phyloP scores from a whole-genome alignment of 208 protist species.

The Trypanosoma mega region DNA sequence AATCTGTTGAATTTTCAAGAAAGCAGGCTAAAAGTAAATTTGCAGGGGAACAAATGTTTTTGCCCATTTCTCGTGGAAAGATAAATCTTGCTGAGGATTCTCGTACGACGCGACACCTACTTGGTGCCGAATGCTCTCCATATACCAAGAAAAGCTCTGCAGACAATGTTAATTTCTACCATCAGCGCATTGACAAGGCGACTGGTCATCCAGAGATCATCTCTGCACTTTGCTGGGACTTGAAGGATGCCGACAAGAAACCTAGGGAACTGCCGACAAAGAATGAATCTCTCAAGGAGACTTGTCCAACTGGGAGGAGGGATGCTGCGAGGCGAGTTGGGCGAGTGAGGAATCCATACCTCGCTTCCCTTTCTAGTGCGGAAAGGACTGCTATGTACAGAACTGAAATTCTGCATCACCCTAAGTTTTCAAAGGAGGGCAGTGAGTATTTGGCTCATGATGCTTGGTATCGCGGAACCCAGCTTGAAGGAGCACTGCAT shows the following conservation, averaged over 20 bases:
- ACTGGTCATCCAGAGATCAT: constrained; percentile 70
- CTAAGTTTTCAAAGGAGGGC: constrained; percentile 45
- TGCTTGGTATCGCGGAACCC: constrained; percentile 51
- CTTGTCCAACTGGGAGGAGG: background rate
- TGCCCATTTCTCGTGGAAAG: constrained; percentile 58
- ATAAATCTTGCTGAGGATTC: constrained; percentile 52
- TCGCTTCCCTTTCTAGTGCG: constrained; percentile 29
- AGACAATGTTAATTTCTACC: constrained; percentile 16
- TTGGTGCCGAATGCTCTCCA: constrained; percentile 22
- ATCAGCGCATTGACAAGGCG: constrained; percentile 51
- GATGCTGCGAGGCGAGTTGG: background rate
- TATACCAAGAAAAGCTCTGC: constrained; percentile 23
- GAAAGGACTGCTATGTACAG: constrained; percentile 45
- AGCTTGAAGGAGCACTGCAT: constrained; percentile 39
- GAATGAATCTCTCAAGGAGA: background rate
- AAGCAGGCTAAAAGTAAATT: constrained; percentile 24
- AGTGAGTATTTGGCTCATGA: constrained; percentile 30
- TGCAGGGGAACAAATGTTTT: constrained; percentile 56
- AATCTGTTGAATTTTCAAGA: constrained; percentile 48
- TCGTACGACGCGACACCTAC: constrained; percentile 51
- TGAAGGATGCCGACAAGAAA: constrained; percentile 9
- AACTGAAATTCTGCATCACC: constrained; percentile 44
- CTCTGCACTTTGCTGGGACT: constrained; percentile 67
- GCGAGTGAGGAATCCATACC: constrained; percentile 5
- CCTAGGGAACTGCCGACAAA: background rate